Base-by-base conservation (phyloP, 257 asterid species). In the Sherardia arvensis region DNA sequence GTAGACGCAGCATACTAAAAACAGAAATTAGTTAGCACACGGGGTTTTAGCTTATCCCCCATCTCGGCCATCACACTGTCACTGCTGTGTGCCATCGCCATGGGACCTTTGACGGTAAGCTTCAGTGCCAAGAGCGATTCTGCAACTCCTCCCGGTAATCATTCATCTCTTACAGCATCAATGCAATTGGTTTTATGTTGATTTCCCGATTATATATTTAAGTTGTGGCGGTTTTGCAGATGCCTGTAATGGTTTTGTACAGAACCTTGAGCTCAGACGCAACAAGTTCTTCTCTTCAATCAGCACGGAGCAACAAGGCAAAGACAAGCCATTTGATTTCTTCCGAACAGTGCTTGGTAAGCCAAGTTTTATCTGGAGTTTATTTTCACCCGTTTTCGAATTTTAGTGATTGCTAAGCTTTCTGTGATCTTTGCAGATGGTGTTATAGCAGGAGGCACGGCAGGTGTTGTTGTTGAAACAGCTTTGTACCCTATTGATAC, bases 381-480 rank as follows among this genome's bases (percentile, higher is more conserved):
- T n/a, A n/a, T n/a, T n/a, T n/a, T n/a, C n/a, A n/a, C 55, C 6
- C 7, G 38, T 9, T 17, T 62, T 59, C 14, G 12, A 30, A 51
- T 4, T 69, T 14, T 10, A 22, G 17, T 12, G 14, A 25, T 20
- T 66, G 66, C 68, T 71, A 62, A 60, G 64, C 25, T 32, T 48
- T 9, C 58, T 18, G 33, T 47, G 59, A 38, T 34, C 71, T 65
- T 40, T 80, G 81, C 94, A 91, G 98, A 91, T 85, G 98, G 98
- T 73, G 77, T 82, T 53, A 80, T 88, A 85, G 95, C 98, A 48
- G 98, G 98, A 69, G 98, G 92, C 47, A 76, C 89, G 15, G 95
- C 98, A 65, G 98, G 98, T 29, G 97, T 86, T 73, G 91, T 91
- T 33, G 98, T 91, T 68, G 98, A 91, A 78, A 83, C 97, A 55